Conservation (phyloP, 1,284 basidiomycete genomes). For the Prillingera fragicola region DNA sequence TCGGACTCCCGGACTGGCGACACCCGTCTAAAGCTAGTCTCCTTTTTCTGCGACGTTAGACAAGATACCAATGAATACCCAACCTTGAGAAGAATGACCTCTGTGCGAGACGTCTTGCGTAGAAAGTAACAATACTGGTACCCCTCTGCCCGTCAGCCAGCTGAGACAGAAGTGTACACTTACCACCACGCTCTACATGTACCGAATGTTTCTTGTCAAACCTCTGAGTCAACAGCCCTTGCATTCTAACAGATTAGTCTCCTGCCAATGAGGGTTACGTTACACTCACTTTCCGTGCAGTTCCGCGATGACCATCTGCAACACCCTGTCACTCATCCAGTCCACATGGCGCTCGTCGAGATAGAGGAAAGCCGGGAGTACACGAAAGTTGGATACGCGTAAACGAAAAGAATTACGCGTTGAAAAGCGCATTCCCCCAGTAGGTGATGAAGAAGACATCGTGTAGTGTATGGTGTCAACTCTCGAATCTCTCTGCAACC, state of each 20-base stretch:
- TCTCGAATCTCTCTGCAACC: background rate
- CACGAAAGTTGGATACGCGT: conserved; percentile 39
- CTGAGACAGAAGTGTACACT: conserved; percentile 2
- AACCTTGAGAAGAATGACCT: conserved; percentile 44
- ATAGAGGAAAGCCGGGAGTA: conserved; percentile 43
- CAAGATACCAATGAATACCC: background rate
- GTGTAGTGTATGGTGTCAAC: no score
- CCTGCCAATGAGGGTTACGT: background rate
- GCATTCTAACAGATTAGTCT: conserved; percentile 19
- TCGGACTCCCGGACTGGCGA: conserved; percentile 9
- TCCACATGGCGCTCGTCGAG: conserved; percentile 46
- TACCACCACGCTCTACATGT: conserved; percentile 43
- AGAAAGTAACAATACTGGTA: conserved; percentile 47
- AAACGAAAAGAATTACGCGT: conserved; percentile 45
- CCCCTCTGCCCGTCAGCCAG: conserved; percentile 23
- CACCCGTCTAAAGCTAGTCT: no score
- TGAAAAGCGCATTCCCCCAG: conserved; percentile 33
- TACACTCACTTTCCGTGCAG: conserved; percentile 32
- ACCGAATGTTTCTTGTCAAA: conserved; percentile 41
- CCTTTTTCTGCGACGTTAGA: conserved; percentile 29
- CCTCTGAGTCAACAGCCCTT: conserved; percentile 26
- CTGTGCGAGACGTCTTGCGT: conserved; percentile 39
- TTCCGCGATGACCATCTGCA: conserved; percentile 38
- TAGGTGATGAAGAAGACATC: background rate
- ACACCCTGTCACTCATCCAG: conserved; percentile 41